These are phyloP conservation scores for Sisymbrium altissimum DNA, from an alignment of 345 rosid genomes.

Conservation along the genomic window DNA sequence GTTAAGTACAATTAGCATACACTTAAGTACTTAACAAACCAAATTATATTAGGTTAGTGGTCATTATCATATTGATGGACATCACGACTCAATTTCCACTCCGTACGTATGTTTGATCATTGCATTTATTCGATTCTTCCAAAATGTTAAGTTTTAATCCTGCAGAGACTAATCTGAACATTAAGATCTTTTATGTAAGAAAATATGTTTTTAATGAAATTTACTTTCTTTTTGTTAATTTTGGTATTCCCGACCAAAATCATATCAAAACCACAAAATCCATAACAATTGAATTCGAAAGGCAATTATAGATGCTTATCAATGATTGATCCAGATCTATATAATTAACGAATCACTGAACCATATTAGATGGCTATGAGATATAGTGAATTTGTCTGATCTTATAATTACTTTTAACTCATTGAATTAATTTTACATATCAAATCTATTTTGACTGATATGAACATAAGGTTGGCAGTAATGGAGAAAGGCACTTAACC, in stretches of 20 bases:
- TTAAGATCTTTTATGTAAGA: not conserved
- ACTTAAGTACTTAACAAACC: not conserved
- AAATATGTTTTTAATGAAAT: not conserved
- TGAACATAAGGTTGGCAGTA: not conserved
- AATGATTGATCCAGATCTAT: too few relatives aligned
- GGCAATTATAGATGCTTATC: too few relatives aligned
- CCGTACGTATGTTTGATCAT: not conserved
- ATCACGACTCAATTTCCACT: not conserved
- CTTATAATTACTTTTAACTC: not conserved
- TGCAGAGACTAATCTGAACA: not conserved
- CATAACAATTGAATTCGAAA: too few relatives aligned
- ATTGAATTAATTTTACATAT: not conserved
- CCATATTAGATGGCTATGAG: too few relatives aligned
- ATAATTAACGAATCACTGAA: too few relatives aligned
- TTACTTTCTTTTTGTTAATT: too few relatives aligned
- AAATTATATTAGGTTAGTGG: not conserved
- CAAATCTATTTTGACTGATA: not conserved
- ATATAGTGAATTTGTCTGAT: not conserved
- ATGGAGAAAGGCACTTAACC: not conserved
- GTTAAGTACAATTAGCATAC: not conserved
- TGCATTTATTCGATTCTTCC: not conserved
- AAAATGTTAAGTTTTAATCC: not conserved
- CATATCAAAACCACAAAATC: too few relatives aligned
- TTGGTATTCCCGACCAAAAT: too few relatives aligned
- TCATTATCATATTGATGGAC: not conserved